Evolutionary conservation across 2,329 filamentous ascomycete species (phyloP).

Genomic region (Fusarium incarnatum): DNA sequence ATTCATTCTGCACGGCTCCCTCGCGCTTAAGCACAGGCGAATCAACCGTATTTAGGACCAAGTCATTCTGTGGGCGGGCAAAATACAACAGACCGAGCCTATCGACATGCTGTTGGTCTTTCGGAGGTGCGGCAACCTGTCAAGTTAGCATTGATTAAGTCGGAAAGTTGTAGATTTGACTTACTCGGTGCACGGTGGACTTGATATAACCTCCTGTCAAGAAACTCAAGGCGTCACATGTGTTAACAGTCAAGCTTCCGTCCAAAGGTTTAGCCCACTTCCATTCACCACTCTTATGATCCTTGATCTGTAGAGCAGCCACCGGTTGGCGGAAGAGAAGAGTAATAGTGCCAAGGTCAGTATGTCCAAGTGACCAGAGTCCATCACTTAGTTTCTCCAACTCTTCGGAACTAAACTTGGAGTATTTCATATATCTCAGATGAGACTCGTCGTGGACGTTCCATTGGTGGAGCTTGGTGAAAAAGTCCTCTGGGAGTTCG

Average conservation of each 20-base stretch:
- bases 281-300: constrained; percentile 60
- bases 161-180: background rate
- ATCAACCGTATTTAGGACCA: constrained; percentile 53
- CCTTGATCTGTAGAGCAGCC: constrained; percentile 65
- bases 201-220: constrained; percentile 62
- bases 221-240: constrained; percentile 61
- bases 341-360: constrained; percentile 67
- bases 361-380: constrained; percentile 63
- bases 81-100: constrained; percentile 64
- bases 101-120: constrained; percentile 58
- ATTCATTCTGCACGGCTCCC: constrained; percentile 53
- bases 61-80: constrained; percentile 57
- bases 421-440: constrained; percentile 72
- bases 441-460: constrained; percentile 69
- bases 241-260: constrained; percentile 64
- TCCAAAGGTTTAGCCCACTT: constrained; percentile 63
- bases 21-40: constrained; percentile 53
- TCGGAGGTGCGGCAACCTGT: constrained; percentile 53
- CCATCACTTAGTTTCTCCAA: constrained; percentile 56
- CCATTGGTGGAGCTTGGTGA: constrained; percentile 64
- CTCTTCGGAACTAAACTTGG: constrained; percentile 60
- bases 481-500: constrained; percentile 70
- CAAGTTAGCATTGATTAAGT: accelerated
- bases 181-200: constrained; percentile 55
- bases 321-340: constrained; percentile 70